Base-by-base conservation (phyloP, 805 yeast species). In the Yarrowia phangngaensis region DNA sequence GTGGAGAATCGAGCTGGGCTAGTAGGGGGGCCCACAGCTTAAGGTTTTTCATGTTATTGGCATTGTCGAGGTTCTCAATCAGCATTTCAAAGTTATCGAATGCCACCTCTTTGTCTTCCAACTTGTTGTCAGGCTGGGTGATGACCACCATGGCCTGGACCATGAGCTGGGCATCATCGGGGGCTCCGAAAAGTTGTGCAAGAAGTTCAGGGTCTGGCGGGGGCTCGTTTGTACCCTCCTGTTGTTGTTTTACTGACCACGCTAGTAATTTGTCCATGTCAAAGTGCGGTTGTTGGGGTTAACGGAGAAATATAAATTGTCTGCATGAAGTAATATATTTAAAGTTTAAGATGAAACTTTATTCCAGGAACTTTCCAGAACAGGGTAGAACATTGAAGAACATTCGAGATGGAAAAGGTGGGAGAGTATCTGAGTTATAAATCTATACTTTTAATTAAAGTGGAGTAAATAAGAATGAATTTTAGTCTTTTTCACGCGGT, bases 81-180 rank as follows among this genome's bases (percentile, higher is more conserved):
- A 90, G 70, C 90, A 89, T 87, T 63, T 90, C 96, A 59, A 90
- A 83, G 63, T 87, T 86, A 55, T 90, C 97, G 53, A 88, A 75
- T 0, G 97, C 95, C 7, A 76, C 75, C 45, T 81, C 70, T 57
- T 82, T 83, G 57, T 73, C 73, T 30, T 83, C 90, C 16, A 75
- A 57, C 6, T 74, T 74, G 3, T 79, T 78, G 38, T 79, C 82
- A 6, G 77, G 75, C 58, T 76, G 71, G 2, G 66, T 60, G 4
- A 84, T 77, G 8, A 83, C 79, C 5, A 63, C 59, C 62, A 89
- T 76, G 23, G 86, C 78, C 56, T 85, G 82, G 55, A 73, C 79
- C 98, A 92, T 92, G 54, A 85, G 69, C 2, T 88, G 73, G 4
- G 95, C 84, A 58, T 92, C 97, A 70, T 90, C 97, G 12, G 84